phyloP scores from a whole-genome alignment of 148 eudicot genomes.

The Drosera capensis region DNA sequence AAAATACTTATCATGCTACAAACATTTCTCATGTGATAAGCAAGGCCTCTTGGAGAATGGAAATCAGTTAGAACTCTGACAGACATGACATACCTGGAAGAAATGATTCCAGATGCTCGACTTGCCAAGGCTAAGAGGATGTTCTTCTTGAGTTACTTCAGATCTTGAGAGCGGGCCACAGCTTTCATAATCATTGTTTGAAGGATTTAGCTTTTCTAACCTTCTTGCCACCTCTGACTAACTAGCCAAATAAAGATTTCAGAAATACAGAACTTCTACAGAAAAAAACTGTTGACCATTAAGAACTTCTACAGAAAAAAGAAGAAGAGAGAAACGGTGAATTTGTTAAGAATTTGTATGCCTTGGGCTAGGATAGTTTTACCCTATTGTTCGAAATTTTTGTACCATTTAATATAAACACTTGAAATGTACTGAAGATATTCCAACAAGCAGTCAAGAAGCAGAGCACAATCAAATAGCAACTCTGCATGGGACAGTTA shows the following conservation, averaged over 20 bases:
- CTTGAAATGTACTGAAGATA: no score
- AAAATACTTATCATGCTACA: not conserved
- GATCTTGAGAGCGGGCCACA: conserved; percentile 69
- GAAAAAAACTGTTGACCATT: no score
- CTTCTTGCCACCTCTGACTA: conserved; percentile 90
- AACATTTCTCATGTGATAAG: not conserved
- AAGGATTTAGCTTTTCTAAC: conserved; percentile 41
- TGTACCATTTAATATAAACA: no score
- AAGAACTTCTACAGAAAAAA: conserved; percentile 11
- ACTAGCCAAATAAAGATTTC: conserved; percentile 73
- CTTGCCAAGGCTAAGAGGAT: conserved; percentile 91
- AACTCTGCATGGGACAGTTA: no score
- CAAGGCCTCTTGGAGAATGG: not conserved
- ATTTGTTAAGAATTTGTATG: not conserved
- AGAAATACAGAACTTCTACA: conserved; percentile 29
- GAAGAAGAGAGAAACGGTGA: conserved; percentile 1
- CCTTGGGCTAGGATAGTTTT: no score
- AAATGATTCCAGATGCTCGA: conserved; percentile 91
- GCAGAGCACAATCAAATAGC: no score
- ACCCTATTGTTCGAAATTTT: no score
- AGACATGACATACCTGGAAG: conserved; percentile 64
- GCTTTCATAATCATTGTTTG: conserved; percentile 30
- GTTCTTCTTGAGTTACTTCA: conserved; percentile 64
- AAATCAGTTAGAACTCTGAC: not conserved
- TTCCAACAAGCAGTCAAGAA: no score